Evolutionary conservation across 2,329 filamentous ascomycete genomes (phyloP).

Genomic region (Scedosporium aurantiacum): DNA sequence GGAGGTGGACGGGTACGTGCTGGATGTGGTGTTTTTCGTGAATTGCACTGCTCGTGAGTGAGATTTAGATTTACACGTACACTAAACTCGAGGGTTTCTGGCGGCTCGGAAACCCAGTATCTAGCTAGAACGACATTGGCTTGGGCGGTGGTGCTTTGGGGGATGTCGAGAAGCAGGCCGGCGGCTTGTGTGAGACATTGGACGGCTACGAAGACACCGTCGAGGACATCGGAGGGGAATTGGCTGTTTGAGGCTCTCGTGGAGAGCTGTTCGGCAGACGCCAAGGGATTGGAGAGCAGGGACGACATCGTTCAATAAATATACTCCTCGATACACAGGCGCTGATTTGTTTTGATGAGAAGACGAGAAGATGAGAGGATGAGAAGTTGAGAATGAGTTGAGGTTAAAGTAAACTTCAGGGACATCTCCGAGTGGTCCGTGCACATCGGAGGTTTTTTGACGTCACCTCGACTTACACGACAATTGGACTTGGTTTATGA

Average conservation of each 20-base stretch:
- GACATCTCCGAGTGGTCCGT: not conserved
- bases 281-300: constrained; percentile 56
- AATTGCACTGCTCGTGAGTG: not conserved
- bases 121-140: constrained; percentile 73
- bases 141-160: constrained; percentile 76
- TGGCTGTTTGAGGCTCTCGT: constrained; percentile 41
- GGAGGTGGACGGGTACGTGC: not conserved
- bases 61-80: constrained; percentile 20
- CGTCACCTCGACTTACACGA: not conserved
- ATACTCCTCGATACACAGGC: too few relatives aligned
- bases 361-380: not conserved
- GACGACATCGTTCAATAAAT: not conserved
- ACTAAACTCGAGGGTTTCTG: constrained; percentile 47
- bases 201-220: constrained; percentile 59
- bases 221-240: constrained; percentile 58
- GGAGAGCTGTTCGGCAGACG: constrained; percentile 59
- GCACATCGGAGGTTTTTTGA: not conserved
- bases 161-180: constrained; percentile 69
- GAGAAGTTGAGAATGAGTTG: not conserved
- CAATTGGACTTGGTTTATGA: not conserved
- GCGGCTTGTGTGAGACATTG: constrained; percentile 67
- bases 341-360: not conserved
- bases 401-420: not conserved
- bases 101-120: constrained; percentile 58
- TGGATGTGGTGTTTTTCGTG: not conserved